Evolutionary conservation across 2,329 filamentous ascomycete genomes (phyloP), one percentile per base, ranked within the genome.

Genomic region (Hymenoscyphus salicellus): DNA sequence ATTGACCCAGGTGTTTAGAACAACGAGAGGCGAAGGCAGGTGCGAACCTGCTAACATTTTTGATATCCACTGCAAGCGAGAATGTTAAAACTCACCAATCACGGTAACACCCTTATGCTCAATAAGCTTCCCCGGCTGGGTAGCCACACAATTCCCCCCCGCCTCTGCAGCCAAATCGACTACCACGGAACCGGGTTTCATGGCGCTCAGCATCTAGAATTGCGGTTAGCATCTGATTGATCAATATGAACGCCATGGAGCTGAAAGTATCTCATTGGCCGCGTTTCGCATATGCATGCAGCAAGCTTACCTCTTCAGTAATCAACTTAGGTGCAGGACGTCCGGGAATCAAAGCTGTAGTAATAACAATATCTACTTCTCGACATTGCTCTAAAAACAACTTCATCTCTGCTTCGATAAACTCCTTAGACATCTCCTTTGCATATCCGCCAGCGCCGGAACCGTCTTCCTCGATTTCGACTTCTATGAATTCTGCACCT

Each of bases 371-470:
- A 77, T 97, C 92, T 60, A 96, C 92, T 46, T 97, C 93, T 65
- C 86, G 85, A 66, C 90, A 91, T 76, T 96, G 93, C 70, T 95
- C 90, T 75, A 91, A 87, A 78, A 97, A 97, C 0, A 97, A 83
- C 76, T 91, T 93, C 92, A 96, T 96, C 76, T 97, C 92, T 5
- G 92, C 92, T 66, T 92, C 91, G 75, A 95, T 92, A 73, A 96
- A 97, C 70, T 94, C 92, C 73, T 94, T 93, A 62, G 91, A 95
- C 92, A 96, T 96, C 74, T 93, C 91, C 74, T 96, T 96, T 61
- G 91, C 92, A 73, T 97, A 97, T 17, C 93, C 93, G 32, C 93
- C 92, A 8, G 90, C 87, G 2, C 92, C 92, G 14, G 89, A 87
- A 1, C 93, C 93, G 66, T 95, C 92, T 77, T 97, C 93, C 70